These are phyloP conservation scores for Aureobasidium subglaciale DNA, from an alignment of 2,329 filamentous ascomycete species.

Conservation along the genomic window DNA sequence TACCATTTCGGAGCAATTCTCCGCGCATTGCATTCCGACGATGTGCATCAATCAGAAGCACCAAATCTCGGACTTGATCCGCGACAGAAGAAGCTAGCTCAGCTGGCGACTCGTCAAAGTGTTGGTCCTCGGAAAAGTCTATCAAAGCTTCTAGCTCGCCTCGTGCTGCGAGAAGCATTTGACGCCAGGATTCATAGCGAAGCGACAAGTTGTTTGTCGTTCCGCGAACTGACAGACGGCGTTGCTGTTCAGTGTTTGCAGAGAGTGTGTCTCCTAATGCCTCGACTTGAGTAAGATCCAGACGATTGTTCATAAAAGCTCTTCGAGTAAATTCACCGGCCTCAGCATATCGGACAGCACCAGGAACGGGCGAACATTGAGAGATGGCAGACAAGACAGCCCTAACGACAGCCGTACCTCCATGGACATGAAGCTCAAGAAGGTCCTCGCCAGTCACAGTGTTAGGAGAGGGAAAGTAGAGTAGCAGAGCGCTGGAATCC, in stretches of 20 bases:
- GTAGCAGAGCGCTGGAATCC: constrained; percentile 71
- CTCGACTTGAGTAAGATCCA: constrained; percentile 79
- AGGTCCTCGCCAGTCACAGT: constrained; percentile 91
- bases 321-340: constrained; percentile 92
- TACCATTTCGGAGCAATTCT: constrained; percentile 77
- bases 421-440: constrained; percentile 90
- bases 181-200: constrained; percentile 78
- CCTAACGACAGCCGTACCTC: constrained; percentile 79
- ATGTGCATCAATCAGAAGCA: constrained; percentile 59
- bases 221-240: constrained; percentile 74
- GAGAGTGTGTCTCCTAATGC: constrained; percentile 54
- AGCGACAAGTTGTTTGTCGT: constrained; percentile 57
- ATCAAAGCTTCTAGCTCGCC: constrained; percentile 93
- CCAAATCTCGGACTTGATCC: constrained; percentile 54
- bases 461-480: constrained; percentile 73
- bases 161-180: constrained; percentile 67
- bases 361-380: constrained; percentile 31
- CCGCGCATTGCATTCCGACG: constrained; percentile 71
- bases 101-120: constrained; percentile 81
- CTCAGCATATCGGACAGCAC: constrained; percentile 72
- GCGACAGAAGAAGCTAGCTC: constrained; percentile 66
- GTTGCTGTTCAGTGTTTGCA: constrained; percentile 83
- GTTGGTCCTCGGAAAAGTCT: constrained; percentile 94
- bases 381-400: constrained; percentile 76
- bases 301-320: constrained; percentile 77